Base-by-base conservation (phyloP, 257 asterid genomes). In the Capsicum baccatum region DNA sequence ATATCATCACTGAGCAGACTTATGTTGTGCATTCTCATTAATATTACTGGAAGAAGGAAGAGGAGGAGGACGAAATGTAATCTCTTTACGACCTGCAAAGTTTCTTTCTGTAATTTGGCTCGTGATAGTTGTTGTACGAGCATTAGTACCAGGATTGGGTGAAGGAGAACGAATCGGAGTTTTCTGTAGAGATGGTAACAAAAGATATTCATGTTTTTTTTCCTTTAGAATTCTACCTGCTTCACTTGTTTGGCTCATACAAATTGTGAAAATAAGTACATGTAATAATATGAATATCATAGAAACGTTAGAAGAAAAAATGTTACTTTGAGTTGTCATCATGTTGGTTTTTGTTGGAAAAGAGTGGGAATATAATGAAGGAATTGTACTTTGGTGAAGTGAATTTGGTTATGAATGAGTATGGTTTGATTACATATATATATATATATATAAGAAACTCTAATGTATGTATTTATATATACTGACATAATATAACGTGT, bases 41-140 rank as follows among this genome's bases (percentile, higher is more conserved):
- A 60, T 60, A n/a, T 9, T 73, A 66, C 73, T 66, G 8, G 59
- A 47, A 44, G 80, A n/a, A 10, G 39, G n/a, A 73, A 50, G 80
- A 73, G 58, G 39, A n/a, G 57, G 79, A 17, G 57, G 39, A 47
- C 3, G n/a, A n/a, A 6, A 4, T 5, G 1, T 4, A 2, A 2
- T 26, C 39, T 74, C 62, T 73, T 48, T 74, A 19, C 42, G 62
- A 19, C 80, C 80, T 19, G 60, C 44, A 50, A 74, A 19, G 42
- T 74, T 74, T 0, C 60, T 74, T 74, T 73, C 42, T 1, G 19
- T 19, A 11, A 73, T 73, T 73, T 48, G 59, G 8, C 12, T 73
- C 57, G 48, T 48, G 59, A 47, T n/a, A 6, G 6, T 48, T 10
- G 80, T 73, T 0, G 80, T 73, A n/a, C 11, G 58, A 4, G 80